A percentile compares a stretch with the other conserved stretches of the same genome.
These are phyloP conservation scores for Termitomyces titanicus DNA, from an alignment of 768 basidiomycete species.

Conservation along the genomic window DNA sequence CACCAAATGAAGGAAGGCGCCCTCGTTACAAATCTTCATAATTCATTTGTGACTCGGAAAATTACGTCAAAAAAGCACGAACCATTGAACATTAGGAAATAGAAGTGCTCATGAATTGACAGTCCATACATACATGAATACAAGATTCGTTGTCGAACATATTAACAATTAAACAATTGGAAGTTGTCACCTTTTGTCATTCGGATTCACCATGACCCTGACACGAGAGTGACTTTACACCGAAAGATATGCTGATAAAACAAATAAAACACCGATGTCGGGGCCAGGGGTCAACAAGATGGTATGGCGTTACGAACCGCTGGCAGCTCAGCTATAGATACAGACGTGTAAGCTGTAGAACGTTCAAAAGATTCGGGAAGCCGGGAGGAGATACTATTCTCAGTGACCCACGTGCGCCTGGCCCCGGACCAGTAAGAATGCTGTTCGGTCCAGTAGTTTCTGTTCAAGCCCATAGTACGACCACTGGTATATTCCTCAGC, in stretches of 20 bases:
- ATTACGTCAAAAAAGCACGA: not conserved
- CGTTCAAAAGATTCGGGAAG: conserved; percentile 44
- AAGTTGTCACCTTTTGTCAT: too few relatives aligned
- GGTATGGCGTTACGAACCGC: not conserved
- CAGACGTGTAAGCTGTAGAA: conserved; percentile 29
- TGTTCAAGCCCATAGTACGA: conserved; percentile 26
- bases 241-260: too few relatives aligned
- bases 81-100: not conserved
- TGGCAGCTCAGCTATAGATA: not conserved
- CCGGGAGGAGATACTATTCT: conserved; percentile 8
- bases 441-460: conserved; percentile 33
- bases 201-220: not conserved
- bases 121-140: not conserved
- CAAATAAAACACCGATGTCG: not conserved
- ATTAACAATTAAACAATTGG: not conserved
- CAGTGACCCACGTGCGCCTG: conserved; percentile 11
- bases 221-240: not conserved
- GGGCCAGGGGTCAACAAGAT: not conserved
- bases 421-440: conserved; percentile 22
- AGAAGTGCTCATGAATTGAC: too few relatives aligned
- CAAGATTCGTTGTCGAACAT: not conserved
- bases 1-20: not conserved
- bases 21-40: not conserved
- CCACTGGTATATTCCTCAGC: conserved; percentile 13
- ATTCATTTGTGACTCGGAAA: not conserved